phyloP scores from a whole-genome alignment of 305 asterid genomes.

The Plantago rigida region DNA sequence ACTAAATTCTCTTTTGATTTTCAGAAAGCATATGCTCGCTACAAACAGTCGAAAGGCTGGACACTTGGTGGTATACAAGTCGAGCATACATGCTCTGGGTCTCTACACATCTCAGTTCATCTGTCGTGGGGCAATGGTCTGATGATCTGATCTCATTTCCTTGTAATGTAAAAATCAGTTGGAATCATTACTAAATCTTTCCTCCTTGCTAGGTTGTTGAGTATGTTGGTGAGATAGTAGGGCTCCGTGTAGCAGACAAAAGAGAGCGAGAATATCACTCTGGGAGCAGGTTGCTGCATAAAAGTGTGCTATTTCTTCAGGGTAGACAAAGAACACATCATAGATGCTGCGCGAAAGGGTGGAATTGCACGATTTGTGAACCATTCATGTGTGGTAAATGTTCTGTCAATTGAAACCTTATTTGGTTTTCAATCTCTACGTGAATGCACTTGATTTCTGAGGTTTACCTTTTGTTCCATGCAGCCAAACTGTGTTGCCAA shows the following conservation, averaged over 20 bases:
- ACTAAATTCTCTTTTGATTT: constrained; percentile 19
- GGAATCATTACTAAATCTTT: constrained; percentile 11
- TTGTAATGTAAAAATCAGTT: constrained; percentile 19
- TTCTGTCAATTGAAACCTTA: neutral
- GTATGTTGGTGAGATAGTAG: constrained; percentile 63
- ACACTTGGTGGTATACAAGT: constrained; percentile 60
- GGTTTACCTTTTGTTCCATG: constrained; percentile 24
- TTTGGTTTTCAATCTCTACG: neutral
- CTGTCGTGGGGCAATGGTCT: constrained; percentile 50
- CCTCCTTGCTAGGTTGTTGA: constrained; percentile 49
- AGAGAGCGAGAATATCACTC: constrained; percentile 61
- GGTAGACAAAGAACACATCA: constrained; percentile 53
- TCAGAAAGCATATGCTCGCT: constrained; percentile 58
- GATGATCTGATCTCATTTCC: constrained; percentile 35
- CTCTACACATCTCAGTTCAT: constrained; percentile 62
- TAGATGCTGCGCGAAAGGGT: constrained; percentile 69
- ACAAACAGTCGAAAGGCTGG: constrained; percentile 56
- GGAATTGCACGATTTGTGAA: constrained; percentile 73
- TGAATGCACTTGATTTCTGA: constrained; percentile 4
- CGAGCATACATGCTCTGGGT: constrained; percentile 65
- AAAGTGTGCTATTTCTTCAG: constrained; percentile 62
- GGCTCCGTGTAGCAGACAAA: constrained; percentile 57
- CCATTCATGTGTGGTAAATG: constrained; percentile 53
- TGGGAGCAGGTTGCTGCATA: constrained; percentile 53
- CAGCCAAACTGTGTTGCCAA: constrained; percentile 68